Percentiles rank a stretch among this genome's conserved stretches.
phyloP scores from a whole-genome alignment of 176 grass and related monocot genomes.

The Otatea glauca region DNA sequence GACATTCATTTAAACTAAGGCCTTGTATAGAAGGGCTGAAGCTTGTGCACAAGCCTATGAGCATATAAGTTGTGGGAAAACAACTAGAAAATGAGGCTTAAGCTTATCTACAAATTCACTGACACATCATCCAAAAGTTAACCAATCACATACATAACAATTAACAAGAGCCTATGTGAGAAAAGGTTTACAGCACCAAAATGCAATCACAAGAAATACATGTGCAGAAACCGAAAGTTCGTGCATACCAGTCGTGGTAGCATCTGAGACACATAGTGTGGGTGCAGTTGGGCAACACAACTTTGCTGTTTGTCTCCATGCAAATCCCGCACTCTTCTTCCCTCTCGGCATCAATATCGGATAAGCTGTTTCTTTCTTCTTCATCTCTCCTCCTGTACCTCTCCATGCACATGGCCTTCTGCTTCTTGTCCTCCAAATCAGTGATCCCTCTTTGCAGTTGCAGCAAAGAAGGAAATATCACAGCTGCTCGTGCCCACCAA shows the following conservation, averaged over 20 bases:
- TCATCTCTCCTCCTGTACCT: constrained; percentile 70
- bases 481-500: constrained; percentile 54
- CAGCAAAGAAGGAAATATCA: constrained; percentile 86
- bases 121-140: neutral
- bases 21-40: neutral
- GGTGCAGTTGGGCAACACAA: constrained; percentile 83
- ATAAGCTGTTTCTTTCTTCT: constrained; percentile 51
- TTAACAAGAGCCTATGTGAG: neutral
- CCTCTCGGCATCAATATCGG: constrained; percentile 78
- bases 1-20: constrained; percentile 22
- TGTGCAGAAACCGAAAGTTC: constrained; percentile 17
- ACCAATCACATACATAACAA: constrained; percentile 18
- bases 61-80: neutral
- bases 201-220: constrained; percentile 32
- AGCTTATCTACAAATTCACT: constrained; percentile 19
- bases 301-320: constrained; percentile 80
- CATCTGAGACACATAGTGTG: constrained; percentile 77
- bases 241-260: constrained; percentile 65
- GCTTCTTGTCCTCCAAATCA: constrained; percentile 73
- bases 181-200: constrained; percentile 31
- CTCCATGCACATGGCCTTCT: constrained; percentile 69
- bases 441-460: constrained; percentile 87
- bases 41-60: neutral
- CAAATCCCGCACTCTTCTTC: constrained; percentile 95
- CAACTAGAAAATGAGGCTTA: constrained; percentile 11